phyloP scores from a whole-genome alignment of 2,329 filamentous ascomycete genomes.

The Paramyrothecium roridum region DNA sequence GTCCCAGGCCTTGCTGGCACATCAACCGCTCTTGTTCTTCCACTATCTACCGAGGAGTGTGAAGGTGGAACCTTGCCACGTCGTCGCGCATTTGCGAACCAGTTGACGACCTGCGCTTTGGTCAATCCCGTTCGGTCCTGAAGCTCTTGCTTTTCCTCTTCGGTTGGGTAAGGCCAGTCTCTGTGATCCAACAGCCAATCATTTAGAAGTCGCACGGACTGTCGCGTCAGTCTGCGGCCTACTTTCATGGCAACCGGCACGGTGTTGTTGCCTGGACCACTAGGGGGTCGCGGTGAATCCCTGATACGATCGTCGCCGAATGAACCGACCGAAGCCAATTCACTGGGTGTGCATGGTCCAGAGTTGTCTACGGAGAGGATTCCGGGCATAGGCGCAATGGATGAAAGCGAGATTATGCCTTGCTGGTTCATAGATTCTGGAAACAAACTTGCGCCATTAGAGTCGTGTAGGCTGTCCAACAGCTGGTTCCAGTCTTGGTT shows the following conservation, averaged over 20 bases:
- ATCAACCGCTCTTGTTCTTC: constrained; percentile 40
- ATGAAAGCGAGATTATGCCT: not conserved
- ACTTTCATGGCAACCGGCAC: constrained; percentile 5
- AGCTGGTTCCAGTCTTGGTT: not conserved
- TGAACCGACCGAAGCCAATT: not conserved
- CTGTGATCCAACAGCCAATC: constrained; percentile 75
- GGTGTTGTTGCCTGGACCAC: not conserved
- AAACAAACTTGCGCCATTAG: not conserved
- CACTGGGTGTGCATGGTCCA: not conserved
- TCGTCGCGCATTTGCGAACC: constrained; percentile 82
- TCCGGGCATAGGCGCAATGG: not conserved
- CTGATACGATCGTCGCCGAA: not conserved
- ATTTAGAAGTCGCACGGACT: constrained; percentile 72
- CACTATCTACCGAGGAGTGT: constrained; percentile 7
- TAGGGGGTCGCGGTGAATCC: not conserved
- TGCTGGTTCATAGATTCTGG: not conserved
- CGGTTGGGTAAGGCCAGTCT: constrained; percentile 77
- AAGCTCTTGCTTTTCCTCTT: constrained; percentile 74
- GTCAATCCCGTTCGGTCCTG: constrained; percentile 72
- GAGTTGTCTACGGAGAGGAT: not conserved
- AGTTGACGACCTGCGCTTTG: constrained; percentile 78
- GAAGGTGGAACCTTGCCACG: constrained; percentile 60
- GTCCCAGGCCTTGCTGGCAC: constrained; percentile 46
- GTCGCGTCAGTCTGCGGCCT: constrained; percentile 53
- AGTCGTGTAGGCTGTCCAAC: not conserved